Percentiles rank a stretch among this genome's conserved stretches.
phyloP scores from a whole-genome alignment of 306 rosid genomes.

The Erythrophleum fordii region DNA sequence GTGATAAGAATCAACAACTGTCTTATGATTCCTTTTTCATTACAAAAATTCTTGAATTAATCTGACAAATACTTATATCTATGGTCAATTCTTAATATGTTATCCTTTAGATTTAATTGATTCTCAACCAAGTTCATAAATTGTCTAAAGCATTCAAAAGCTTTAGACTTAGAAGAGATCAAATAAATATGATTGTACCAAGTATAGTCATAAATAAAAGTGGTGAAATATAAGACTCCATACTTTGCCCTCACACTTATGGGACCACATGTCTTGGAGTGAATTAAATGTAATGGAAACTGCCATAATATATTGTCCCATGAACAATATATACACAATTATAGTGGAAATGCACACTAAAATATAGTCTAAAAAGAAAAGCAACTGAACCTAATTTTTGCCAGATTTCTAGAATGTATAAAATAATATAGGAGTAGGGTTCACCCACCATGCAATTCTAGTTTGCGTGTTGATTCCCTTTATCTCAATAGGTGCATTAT shows the following conservation, averaged over 20 bases:
- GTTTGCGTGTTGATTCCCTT: background rate
- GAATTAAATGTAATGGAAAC: background rate
- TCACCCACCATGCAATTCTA: background rate
- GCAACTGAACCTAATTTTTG: background rate
- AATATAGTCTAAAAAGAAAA: background rate
- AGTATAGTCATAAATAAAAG: background rate
- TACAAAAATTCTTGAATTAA: too few relatives aligned
- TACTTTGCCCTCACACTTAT: background rate
- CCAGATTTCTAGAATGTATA: too few relatives aligned
- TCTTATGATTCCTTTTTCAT: too few relatives aligned
- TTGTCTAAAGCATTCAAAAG: too few relatives aligned
- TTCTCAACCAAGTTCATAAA: too few relatives aligned
- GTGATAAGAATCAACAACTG: too few relatives aligned
- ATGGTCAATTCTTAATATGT: too few relatives aligned
- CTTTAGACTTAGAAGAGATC: background rate
- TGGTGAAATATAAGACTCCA: background rate
- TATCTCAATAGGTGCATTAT: background rate
- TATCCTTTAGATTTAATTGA: too few relatives aligned
- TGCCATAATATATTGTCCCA: background rate
- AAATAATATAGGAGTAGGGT: too few relatives aligned
- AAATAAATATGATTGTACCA: background rate
- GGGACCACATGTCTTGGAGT: background rate
- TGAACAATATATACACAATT: too few relatives aligned
- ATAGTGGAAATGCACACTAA: too few relatives aligned
- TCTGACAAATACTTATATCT: too few relatives aligned